Evolutionary conservation across 345 rosid genomes (phyloP), one percentile per base, ranked within the genome.

Genomic region (Eucalyptus marginata): DNA sequence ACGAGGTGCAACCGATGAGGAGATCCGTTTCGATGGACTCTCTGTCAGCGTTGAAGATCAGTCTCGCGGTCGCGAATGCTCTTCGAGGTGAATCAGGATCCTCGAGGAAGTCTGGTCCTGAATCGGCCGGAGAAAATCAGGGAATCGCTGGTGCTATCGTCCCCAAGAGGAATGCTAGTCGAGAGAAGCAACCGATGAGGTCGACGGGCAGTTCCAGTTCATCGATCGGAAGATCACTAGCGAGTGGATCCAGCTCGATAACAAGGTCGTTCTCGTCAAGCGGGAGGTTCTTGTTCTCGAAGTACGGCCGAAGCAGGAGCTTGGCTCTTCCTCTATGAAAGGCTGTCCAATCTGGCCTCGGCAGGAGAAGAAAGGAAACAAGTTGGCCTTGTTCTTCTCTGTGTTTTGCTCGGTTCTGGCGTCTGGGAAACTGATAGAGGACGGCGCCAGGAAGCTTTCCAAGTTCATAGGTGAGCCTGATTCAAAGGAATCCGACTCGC

Each of bases 11-110:
- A 87, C 89, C 94, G 54, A 90, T 95, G 90, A 92, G 97, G 90
- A 91, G 99, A 93, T 94, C 98, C 22, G 93, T 94, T 92, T 97
- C 99, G 8, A 84, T 97, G 90, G 95, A 95, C 93, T 95, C 94
- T 44, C 59, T 92, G 59, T 92, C 96, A 4, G 96, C 93, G 88
- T 91, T 88, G 76, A 94, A 93, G 91, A 92, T 93, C 88, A 93
- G 90, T 91, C 87, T 92, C 47, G 92, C 90, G 87, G 68, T 92
- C 16, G 90, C 89, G 7, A 89, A 62, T 80, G 88, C 88, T 88
- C 50, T 71, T 89, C 88, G 88, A 13, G 86, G n/a, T 81, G 91
- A 90, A 52, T 88, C 87, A 33, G 90, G 31, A 43, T 29, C 51
- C 15, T 51, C n/a, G 33, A 52, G 89, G 36, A 88, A 87, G 71